These are phyloP conservation scores for Tuber magnatum DNA, from an alignment of 495 filamentous ascomycete species.

Conservation along the genomic window DNA sequence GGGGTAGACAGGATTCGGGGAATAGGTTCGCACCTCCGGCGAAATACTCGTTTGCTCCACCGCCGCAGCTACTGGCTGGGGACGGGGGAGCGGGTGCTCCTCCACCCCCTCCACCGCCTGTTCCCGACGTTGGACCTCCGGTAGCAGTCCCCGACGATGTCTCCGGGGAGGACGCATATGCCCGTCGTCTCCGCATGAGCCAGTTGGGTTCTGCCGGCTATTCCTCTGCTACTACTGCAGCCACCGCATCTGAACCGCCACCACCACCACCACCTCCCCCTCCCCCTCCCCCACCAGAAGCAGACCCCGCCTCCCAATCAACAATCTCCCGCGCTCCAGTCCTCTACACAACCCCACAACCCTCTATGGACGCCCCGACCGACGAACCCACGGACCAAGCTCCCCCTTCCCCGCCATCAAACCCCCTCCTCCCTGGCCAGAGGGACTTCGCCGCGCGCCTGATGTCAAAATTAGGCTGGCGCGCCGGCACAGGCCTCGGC, in stretches of 20 bases:
- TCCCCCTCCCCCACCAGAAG: slow-evolving; percentile 39
- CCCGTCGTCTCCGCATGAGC: slow-evolving; percentile 53
- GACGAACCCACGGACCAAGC: slow-evolving; percentile 40
- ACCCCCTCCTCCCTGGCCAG: slow-evolving; percentile 65
- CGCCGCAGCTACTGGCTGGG: slow-evolving; percentile 49
- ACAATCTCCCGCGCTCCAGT: slow-evolving; percentile 83
- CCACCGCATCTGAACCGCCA: slow-evolving; percentile 39
- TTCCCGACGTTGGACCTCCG: slow-evolving; percentile 42
- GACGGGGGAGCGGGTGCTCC: slow-evolving; percentile 12
- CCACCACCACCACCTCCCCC: slow-evolving; percentile 41
- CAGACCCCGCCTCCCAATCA: slow-evolving; percentile 40
- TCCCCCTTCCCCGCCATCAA: slow-evolving; percentile 20
- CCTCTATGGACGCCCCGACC: slow-evolving; percentile 49
- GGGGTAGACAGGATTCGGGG: slow-evolving; percentile 42
- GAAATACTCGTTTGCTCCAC: slow-evolving; percentile 65
- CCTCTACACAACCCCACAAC: slow-evolving; percentile 64
- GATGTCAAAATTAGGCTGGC: slow-evolving; percentile 90
- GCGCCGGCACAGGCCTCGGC: slow-evolving; percentile 76
- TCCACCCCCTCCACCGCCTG: slow-evolving; percentile 40
- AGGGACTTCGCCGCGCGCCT: slow-evolving; percentile 76
- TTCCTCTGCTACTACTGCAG: slow-evolving; percentile 41
- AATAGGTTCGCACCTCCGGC: slow-evolving; percentile 66
- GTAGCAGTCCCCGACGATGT: slow-evolving; percentile 49
- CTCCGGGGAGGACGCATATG: slow-evolving; percentile 66
- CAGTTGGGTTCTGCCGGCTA: slow-evolving; percentile 44